These are phyloP conservation scores for Mycena haematopus DNA, from an alignment of 768 basidiomycete species.

Conservation along the genomic window DNA sequence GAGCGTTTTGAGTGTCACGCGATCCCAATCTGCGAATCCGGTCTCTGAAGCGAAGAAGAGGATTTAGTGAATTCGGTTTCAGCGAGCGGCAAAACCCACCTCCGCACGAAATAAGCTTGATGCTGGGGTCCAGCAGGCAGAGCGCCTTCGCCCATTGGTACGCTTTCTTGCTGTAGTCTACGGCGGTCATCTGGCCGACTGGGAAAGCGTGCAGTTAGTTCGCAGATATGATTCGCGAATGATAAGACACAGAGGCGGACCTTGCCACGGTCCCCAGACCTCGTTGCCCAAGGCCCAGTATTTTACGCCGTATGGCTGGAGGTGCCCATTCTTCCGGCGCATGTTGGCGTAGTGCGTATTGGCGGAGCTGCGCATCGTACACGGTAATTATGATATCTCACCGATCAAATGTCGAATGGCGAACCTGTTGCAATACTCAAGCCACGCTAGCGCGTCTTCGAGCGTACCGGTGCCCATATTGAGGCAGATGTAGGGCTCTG, in stretches of 20 bases:
- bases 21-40: constrained; percentile 51
- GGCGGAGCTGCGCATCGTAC: constrained; percentile 34
- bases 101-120: constrained; percentile 64
- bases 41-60: constrained; percentile 45
- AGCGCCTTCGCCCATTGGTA: constrained; percentile 69
- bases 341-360: constrained; percentile 62
- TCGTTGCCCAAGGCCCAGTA: constrained; percentile 59
- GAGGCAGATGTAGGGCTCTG: constrained; percentile 64
- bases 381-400: too few species aligned
- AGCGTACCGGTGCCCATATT: constrained; percentile 72
- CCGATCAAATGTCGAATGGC: too few species aligned
- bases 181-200: constrained; percentile 62
- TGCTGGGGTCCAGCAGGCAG: constrained; percentile 59
- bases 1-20: constrained; percentile 46
- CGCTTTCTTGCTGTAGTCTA: constrained; percentile 61
- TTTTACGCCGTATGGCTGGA: constrained; percentile 61
- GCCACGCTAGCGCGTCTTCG: constrained; percentile 64
- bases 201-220: neutral
- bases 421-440: constrained; percentile 68
- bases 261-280: constrained; percentile 62
- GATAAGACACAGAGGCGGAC: constrained; percentile 27
- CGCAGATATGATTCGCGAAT: too few species aligned
- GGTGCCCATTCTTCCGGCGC: constrained; percentile 61
- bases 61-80: too few species aligned
- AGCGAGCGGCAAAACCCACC: constrained; percentile 41